Conservation (phyloP, 495 filamentous ascomycete genomes). For the Penicillium taxi region DNA sequence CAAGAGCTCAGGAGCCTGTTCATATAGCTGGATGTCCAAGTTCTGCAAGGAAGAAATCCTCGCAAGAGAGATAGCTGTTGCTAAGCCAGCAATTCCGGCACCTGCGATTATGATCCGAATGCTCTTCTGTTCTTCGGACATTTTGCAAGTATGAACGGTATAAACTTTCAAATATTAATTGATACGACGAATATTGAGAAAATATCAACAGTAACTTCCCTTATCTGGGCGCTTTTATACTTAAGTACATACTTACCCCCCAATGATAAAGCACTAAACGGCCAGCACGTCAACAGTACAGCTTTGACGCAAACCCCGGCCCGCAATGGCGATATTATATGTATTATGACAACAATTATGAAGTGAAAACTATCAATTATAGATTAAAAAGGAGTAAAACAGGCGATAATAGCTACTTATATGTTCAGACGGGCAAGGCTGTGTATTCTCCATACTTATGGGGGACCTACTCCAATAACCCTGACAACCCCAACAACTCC, state of each 20-base stretch:
- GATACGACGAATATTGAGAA: not conserved
- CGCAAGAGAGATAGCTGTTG: constrained; percentile 34
- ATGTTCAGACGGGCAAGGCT: too few relatives aligned
- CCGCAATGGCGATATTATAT: constrained; percentile 13
- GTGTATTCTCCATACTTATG: too few relatives aligned
- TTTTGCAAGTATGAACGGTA: not conserved
- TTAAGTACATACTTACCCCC: not conserved
- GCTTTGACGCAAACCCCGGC: constrained; percentile 10
- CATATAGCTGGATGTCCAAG: constrained; percentile 38
- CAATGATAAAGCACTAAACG: not conserved
- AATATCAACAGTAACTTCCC: too few relatives aligned
- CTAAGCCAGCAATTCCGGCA: constrained; percentile 42
- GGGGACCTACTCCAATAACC: too few relatives aligned
- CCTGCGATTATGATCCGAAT: constrained; percentile 39
- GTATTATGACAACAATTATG: constrained; percentile 4
- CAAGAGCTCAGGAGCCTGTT: constrained; percentile 34
- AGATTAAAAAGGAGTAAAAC: too few relatives aligned
- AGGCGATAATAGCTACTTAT: too few relatives aligned
- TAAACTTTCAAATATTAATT: not conserved
- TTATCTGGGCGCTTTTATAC: too few relatives aligned
- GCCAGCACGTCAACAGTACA: constrained; percentile 22
- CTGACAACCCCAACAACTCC: too few relatives aligned
- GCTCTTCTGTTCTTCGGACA: constrained; percentile 9
- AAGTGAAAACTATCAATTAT: too few relatives aligned
- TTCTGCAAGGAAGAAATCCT: constrained; percentile 22